phyloP scores from a whole-genome alignment of 1,284 basidiomycete species.

The Sporisorium reilianum region DNA sequence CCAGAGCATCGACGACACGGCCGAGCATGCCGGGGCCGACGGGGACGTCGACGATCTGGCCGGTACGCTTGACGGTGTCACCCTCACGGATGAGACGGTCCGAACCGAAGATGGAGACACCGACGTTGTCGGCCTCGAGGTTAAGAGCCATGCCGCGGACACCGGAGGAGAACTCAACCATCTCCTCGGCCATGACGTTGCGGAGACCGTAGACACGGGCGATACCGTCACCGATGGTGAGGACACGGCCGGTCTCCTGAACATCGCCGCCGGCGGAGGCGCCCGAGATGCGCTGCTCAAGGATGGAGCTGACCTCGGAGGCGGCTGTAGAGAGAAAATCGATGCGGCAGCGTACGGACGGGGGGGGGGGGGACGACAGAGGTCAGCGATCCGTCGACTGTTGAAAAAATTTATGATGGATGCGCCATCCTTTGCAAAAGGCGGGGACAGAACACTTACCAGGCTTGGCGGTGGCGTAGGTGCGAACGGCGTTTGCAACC shows the following conservation, averaged over 20 bases:
- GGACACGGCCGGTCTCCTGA: constrained; percentile 97
- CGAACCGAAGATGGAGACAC: constrained; percentile 99
- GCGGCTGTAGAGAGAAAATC: constrained; percentile 77
- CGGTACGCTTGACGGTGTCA: constrained; percentile 99
- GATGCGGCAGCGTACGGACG: background rate
- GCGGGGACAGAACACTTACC: constrained; percentile 73
- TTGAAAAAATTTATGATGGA: background rate
- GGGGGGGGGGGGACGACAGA: background rate
- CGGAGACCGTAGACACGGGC: constrained; percentile 92
- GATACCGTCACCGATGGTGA: constrained; percentile 99
- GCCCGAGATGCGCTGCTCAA: constrained; percentile 97
- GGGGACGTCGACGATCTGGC: constrained; percentile 99
- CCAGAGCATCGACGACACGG: constrained; percentile 98
- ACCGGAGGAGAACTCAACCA: constrained; percentile 99
- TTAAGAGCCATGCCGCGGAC: constrained; percentile 92
- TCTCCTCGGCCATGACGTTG: constrained; percentile 94
- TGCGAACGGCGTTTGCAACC: constrained; percentile 68
- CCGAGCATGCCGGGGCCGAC: constrained; percentile 95
- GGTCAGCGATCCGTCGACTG: background rate
- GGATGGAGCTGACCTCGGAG: constrained; percentile 98
- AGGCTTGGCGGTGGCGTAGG: constrained; percentile 97
- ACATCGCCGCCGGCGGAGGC: constrained; percentile 89
- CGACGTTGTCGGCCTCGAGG: constrained; percentile 99
- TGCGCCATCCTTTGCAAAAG: background rate
- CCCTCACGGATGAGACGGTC: constrained; percentile 99